phyloP scores from a whole-genome alignment of 257 asterid species.

The Gentiana macrophylla region DNA sequence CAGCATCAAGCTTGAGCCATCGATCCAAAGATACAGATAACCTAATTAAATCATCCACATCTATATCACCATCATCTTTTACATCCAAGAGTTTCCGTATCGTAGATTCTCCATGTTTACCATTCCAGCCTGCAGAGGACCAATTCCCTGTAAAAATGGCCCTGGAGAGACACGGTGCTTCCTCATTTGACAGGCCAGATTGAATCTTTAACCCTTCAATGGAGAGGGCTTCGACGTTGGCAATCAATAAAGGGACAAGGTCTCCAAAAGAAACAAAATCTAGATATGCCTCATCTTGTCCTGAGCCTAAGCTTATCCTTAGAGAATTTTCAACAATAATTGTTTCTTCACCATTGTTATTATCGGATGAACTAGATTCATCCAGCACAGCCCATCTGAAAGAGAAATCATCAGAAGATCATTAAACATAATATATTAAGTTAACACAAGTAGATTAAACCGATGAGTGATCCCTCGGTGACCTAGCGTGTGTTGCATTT shows the following conservation, averaged over 20 bases:
- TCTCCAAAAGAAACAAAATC: constrained; percentile 42
- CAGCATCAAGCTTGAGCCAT: constrained; percentile 46
- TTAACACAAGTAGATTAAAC: constrained; percentile 9
- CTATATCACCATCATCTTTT: constrained; percentile 9
- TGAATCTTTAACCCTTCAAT: constrained; percentile 71
- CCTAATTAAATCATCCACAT: constrained; percentile 31
- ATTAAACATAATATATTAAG: constrained; percentile 1
- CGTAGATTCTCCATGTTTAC: constrained; percentile 10
- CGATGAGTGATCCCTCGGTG: not conserved
- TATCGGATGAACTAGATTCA: constrained; percentile 12
- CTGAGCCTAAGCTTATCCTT: constrained; percentile 18
- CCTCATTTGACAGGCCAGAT: constrained; percentile 52
- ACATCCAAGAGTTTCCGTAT: constrained; percentile 15
- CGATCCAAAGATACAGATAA: constrained; percentile 43
- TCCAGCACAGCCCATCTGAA: constrained; percentile 22
- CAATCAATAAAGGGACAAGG: constrained; percentile 50
- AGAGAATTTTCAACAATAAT: constrained; percentile 11
- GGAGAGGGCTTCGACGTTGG: constrained; percentile 50
- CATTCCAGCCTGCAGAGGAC: constrained; percentile 7
- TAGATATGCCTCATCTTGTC: constrained; percentile 19
- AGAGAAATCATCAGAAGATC: constrained; percentile 3
- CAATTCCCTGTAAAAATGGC: constrained; percentile 20
- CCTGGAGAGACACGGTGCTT: constrained; percentile 44
- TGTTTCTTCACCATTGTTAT: constrained; percentile 9
- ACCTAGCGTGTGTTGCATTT: not conserved